phyloP scores from a whole-genome alignment of 2,329 filamentous ascomycete species.

The Arthrocladium fulminans region DNA sequence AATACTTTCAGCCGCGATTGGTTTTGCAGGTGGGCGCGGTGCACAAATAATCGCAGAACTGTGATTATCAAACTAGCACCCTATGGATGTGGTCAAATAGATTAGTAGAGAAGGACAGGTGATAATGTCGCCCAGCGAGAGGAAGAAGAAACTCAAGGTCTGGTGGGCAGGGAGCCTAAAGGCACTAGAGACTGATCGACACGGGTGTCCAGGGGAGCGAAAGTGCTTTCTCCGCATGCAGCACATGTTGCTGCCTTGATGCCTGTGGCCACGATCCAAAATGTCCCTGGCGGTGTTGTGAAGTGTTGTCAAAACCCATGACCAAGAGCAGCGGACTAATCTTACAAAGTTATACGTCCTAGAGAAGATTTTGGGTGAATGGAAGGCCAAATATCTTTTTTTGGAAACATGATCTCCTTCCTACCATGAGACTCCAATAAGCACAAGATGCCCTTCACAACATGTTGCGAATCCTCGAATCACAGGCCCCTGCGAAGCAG shows the following conservation, averaged over 20 bases:
- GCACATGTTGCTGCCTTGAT: slow-evolving; percentile 1
- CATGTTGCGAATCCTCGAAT: slow-evolving; percentile 53
- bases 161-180: background rate
- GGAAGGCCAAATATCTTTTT: background rate
- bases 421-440: background rate
- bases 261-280: background rate
- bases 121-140: background rate
- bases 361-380: too few relatives aligned
- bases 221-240: background rate
- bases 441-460: slow-evolving; percentile 17
- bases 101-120: too few relatives aligned
- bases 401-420: background rate
- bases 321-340: too few relatives aligned
- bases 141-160: background rate
- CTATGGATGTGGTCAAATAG: too few relatives aligned
- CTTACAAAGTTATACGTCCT: too few relatives aligned
- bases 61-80: background rate
- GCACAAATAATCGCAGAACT: background rate
- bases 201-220: background rate
- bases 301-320: too few relatives aligned
- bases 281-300: too few relatives aligned
- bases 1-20: background rate
- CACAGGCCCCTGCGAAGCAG: slow-evolving; percentile 83
- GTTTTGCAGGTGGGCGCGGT: background rate
- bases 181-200: background rate